Percentiles rank a stretch among this genome's conserved stretches.
Conservation (phyloP, 345 rosid genomes). For the Conringia planisiliqua region DNA sequence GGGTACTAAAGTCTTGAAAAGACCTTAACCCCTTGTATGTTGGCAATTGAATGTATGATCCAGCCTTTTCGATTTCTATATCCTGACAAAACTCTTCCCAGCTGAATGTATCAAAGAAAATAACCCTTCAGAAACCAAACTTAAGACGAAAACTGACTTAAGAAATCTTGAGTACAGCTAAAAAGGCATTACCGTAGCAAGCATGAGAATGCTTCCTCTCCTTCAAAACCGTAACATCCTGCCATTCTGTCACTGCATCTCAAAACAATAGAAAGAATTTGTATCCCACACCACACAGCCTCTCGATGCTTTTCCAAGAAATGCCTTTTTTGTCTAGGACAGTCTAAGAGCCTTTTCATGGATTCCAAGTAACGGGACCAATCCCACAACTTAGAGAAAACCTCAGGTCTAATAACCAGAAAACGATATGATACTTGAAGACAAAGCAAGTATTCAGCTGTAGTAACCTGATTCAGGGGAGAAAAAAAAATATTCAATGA, state of each 20-base stretch:
- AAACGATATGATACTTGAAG: conserved; percentile 67
- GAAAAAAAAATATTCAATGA: not conserved
- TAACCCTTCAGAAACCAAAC: conserved; percentile 16
- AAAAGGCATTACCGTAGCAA: conserved; percentile 63
- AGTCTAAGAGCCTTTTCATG: conserved; percentile 33
- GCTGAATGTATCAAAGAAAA: conserved; percentile 43
- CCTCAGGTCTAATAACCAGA: conserved; percentile 50
- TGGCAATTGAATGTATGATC: conserved; percentile 46
- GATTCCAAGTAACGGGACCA: conserved; percentile 84
- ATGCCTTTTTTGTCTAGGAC: conserved; percentile 12
- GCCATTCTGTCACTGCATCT: conserved; percentile 50
- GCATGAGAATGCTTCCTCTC: conserved; percentile 57
- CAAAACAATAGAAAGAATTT: conserved; percentile 49
- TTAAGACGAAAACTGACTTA: not conserved
- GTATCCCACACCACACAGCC: conserved; percentile 59
- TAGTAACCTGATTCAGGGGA: conserved; percentile 43
- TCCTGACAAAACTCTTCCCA: conserved; percentile 88
- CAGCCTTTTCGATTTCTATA: conserved; percentile 70
- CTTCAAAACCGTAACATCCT: conserved; percentile 42
- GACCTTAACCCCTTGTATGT: conserved; percentile 29
- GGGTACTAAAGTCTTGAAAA: conserved; percentile 32
- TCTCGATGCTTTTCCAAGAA: conserved; percentile 32
- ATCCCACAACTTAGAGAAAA: conserved; percentile 77
- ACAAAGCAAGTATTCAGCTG: conserved; percentile 37
- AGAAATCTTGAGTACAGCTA: not conserved